phyloP scores from a whole-genome alignment of 2,329 filamentous ascomycete genomes.

The Arthroderma uncinatum region DNA sequence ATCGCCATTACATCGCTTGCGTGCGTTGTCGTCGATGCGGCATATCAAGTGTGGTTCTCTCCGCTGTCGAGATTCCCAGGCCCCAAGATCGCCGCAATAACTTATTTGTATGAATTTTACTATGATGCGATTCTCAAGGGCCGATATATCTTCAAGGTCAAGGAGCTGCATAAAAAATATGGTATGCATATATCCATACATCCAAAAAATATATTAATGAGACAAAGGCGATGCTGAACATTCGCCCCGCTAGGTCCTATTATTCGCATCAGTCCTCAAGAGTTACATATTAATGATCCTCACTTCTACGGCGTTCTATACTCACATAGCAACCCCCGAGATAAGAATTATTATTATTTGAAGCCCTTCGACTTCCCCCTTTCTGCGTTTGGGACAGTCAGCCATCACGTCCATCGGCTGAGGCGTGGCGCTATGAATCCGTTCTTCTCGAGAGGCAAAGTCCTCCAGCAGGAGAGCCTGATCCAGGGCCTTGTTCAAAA shows the following conservation, averaged over 20 bases:
- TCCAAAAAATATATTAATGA: neutral
- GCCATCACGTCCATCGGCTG: constrained; percentile 21
- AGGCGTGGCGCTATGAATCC: constrained; percentile 23
- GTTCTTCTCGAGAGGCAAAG: constrained; percentile 19
- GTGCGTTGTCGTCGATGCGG: neutral
- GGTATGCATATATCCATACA: constrained; percentile 11
- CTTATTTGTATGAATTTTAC: constrained; percentile 22
- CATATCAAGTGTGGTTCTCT: constrained; percentile 20
- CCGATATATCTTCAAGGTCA: constrained; percentile 19
- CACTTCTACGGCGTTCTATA: constrained; percentile 7
- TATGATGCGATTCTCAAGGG: constrained; percentile 20
- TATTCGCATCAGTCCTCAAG: constrained; percentile 18
- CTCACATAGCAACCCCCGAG: neutral
- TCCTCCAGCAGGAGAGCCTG: neutral
- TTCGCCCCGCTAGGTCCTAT: constrained; percentile 14
- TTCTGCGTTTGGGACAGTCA: constrained; percentile 14
- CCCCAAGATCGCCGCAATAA: constrained; percentile 17
- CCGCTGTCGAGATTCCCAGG: constrained; percentile 19
- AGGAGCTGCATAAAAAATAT: constrained; percentile 21
- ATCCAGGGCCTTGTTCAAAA: neutral
- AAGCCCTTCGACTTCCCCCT: constrained; percentile 11
- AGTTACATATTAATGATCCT: constrained; percentile 17
- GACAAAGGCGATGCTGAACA: neutral
- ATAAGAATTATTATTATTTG: constrained; percentile 3
- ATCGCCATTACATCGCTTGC: neutral